phyloP scores from a whole-genome alignment of 495 filamentous ascomycete species.

The Hypoxylon trugodes region DNA sequence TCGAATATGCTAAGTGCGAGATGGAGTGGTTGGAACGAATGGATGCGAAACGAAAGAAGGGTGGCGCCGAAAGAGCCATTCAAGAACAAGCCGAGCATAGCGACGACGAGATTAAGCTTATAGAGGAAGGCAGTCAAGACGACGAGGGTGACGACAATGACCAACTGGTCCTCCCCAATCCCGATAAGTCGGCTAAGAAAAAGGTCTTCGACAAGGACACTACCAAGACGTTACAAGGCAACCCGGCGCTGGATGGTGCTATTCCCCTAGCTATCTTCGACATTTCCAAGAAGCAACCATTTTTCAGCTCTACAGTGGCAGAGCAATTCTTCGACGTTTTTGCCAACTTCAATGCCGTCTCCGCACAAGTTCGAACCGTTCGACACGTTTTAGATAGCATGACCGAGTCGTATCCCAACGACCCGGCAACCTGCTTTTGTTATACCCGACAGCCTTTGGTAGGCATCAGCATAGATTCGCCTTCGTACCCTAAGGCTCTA shows the following conservation, averaged over 20 bases:
- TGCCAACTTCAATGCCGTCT: constrained; percentile 68
- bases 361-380: constrained; percentile 73
- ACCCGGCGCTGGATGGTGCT: constrained; percentile 85
- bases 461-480: constrained; percentile 67
- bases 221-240: constrained; percentile 69
- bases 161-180: constrained; percentile 53
- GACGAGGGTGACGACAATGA: constrained; percentile 42
- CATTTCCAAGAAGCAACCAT: constrained; percentile 80
- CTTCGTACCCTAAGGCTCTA: constrained; percentile 77
- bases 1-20: constrained; percentile 91
- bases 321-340: constrained; percentile 84
- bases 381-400: constrained; percentile 76
- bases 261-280: constrained; percentile 95
- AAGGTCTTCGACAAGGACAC: constrained; percentile 65
- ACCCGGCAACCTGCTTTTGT: constrained; percentile 70
- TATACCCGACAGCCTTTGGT: constrained; percentile 74
- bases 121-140: constrained; percentile 52
- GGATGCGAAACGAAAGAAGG: constrained; percentile 73
- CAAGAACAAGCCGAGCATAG: constrained; percentile 54
- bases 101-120: constrained; percentile 50
- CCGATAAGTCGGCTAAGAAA: constrained; percentile 43
- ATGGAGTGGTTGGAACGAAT: constrained; percentile 90
- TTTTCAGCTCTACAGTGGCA: constrained; percentile 67
- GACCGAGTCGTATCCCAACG: constrained; percentile 63
- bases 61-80: constrained; percentile 48